phyloP scores from a whole-genome alignment of 192 early-diverging fungal genomes.

The Hyaloraphidium curvatum region DNA sequence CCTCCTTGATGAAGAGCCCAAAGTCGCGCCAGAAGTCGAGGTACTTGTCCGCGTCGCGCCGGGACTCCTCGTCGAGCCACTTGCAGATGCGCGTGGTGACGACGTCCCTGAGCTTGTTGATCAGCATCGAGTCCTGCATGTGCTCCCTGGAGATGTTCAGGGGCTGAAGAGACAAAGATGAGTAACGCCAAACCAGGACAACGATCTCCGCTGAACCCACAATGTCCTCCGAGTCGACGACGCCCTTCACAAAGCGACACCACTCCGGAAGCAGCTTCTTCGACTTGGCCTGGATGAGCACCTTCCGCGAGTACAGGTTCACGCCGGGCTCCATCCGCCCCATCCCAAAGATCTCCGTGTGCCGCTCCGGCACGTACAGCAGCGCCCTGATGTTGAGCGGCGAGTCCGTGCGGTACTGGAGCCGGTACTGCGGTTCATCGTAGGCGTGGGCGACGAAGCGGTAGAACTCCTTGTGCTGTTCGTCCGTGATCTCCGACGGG shows the following conservation, averaged over 20 bases:
- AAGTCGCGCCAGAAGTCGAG: constrained; percentile 3
- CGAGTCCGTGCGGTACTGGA: constrained; percentile 41
- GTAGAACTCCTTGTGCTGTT: constrained; percentile 40
- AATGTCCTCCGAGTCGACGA: constrained; percentile 8
- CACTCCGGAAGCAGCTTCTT: constrained; percentile 8
- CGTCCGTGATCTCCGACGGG: constrained; percentile 25
- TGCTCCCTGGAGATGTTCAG: constrained; percentile 8
- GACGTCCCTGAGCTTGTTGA: constrained; percentile 5
- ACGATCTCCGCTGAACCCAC: not conserved
- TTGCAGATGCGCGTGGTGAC: constrained; percentile 5
- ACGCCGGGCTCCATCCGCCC: constrained; percentile 35
- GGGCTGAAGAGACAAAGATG: not conserved
- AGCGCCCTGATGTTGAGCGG: constrained; percentile 34
- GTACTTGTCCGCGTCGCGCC: constrained; percentile 6
- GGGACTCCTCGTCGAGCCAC: constrained; percentile 5
- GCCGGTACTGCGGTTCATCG: constrained; percentile 34
- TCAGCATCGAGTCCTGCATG: constrained; percentile 6
- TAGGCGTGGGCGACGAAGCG: constrained; percentile 36
- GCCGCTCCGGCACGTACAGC: constrained; percentile 36
- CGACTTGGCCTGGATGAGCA: constrained; percentile 45
- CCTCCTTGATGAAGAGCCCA: constrained; percentile 7
- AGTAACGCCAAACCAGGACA: not conserved
- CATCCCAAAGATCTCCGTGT: constrained; percentile 33
- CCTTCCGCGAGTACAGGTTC: constrained; percentile 39
- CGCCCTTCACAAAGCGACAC: constrained; percentile 6